Conservation (phyloP, 2,329 filamentous ascomycete genomes). For the Dactylellina cionopaga region DNA sequence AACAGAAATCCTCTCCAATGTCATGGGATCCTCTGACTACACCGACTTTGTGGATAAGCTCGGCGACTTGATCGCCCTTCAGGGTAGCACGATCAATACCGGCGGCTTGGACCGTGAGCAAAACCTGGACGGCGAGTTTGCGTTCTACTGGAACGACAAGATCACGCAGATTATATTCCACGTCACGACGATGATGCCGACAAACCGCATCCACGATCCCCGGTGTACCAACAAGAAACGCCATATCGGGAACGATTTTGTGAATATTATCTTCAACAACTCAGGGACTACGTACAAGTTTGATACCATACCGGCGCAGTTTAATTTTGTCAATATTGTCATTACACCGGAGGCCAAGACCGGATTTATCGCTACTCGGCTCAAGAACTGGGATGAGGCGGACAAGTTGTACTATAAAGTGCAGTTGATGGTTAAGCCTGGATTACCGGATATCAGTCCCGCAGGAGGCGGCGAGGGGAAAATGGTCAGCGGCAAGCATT, state of each 20-base stretch:
- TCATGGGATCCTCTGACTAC: constrained; percentile 86
- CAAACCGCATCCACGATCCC: constrained; percentile 78
- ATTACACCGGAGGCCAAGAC: constrained; percentile 86
- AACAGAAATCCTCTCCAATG: constrained; percentile 84
- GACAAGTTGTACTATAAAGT: constrained; percentile 80
- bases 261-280: constrained; percentile 98
- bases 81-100: constrained; percentile 87
- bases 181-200: constrained; percentile 97
- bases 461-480: constrained; percentile 79
- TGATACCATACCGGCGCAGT: constrained; percentile 90
- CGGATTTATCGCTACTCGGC: constrained; percentile 75
- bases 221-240: constrained; percentile 85
- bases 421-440: constrained; percentile 84
- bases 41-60: constrained; percentile 83
- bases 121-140: constrained; percentile 84
- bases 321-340: constrained; percentile 97
- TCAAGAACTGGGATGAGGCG: constrained; percentile 59
- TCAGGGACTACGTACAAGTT: constrained; percentile 89
- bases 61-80: constrained; percentile 81
- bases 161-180: constrained; percentile 97
- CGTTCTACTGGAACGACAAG: constrained; percentile 92
- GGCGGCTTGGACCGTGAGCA: constrained; percentile 84
- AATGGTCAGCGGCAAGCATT: constrained; percentile 81
- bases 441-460: constrained; percentile 90
- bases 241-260: constrained; percentile 96